These are phyloP conservation scores for Filosporella fistucella DNA, from an alignment of 495 filamentous ascomycete genomes.

Conservation along the genomic window DNA sequence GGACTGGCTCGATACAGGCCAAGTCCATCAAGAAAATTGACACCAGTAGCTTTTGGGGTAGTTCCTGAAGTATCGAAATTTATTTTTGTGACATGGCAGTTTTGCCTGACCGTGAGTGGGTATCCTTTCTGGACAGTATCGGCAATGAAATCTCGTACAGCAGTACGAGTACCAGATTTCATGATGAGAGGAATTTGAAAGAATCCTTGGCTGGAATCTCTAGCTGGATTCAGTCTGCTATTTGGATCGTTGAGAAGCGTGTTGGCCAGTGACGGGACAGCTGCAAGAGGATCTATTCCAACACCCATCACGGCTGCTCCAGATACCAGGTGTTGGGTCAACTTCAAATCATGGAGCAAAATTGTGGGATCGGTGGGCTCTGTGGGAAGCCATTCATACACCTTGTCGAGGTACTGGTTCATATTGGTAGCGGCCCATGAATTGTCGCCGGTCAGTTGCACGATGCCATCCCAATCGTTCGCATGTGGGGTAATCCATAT, in stretches of 20 bases:
- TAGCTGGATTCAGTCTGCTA: background rate
- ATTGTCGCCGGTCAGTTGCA: slow-evolving; percentile 32
- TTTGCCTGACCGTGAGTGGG: slow-evolving; percentile 49
- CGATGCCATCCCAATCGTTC: slow-evolving; percentile 43
- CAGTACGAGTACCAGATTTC: slow-evolving; percentile 41
- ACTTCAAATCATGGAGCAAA: slow-evolving; percentile 37
- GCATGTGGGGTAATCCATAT: slow-evolving; percentile 36
- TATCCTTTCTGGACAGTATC: slow-evolving; percentile 50
- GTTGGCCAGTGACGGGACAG: background rate
- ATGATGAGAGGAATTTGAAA: slow-evolving; percentile 50
- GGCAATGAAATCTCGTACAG: slow-evolving; percentile 49
- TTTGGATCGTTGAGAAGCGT: background rate
- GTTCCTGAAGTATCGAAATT: slow-evolving; percentile 40
- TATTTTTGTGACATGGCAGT: slow-evolving; percentile 58
- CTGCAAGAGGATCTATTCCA: background rate
- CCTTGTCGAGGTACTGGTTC: slow-evolving; percentile 33
- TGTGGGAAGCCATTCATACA: slow-evolving; percentile 38
- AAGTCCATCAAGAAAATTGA: slow-evolving; percentile 58
- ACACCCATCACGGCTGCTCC: slow-evolving; percentile 22
- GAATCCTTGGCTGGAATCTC: slow-evolving; percentile 28
- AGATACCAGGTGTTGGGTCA: slow-evolving; percentile 34
- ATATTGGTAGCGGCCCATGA: slow-evolving; percentile 39
- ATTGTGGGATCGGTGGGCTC: slow-evolving; percentile 25
- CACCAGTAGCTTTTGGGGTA: slow-evolving; percentile 50
- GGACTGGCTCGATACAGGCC: slow-evolving; percentile 58